Evolutionary conservation across 2,329 filamentous ascomycete genomes (phyloP), one percentile per base, ranked within the genome.

Genomic region (Escovopsis sp.): DNA sequence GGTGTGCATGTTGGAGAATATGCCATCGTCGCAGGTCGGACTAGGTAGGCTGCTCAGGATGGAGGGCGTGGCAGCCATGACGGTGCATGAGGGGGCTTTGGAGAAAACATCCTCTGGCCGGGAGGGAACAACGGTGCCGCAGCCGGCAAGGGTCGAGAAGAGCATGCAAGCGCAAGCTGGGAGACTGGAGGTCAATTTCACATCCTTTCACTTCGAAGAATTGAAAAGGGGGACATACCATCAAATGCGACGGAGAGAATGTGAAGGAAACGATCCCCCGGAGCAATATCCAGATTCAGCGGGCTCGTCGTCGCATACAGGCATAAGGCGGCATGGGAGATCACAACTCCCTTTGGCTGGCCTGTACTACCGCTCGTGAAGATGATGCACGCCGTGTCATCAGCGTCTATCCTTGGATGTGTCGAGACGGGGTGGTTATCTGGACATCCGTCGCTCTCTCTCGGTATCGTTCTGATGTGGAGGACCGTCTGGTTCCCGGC

Each of bases 151-250:
- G 4, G 33, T 35, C 9, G 43, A 45, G 36, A 45, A 45, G 11
- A 45, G 33, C 43, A 45, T 45, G 26, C 43, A 45, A 12, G 43
- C 40, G 12, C 36, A 45, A 18, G 43, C 43, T 45, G n/a, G n/a
- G 26, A 6, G 33, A n/a, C 3, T 3, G 28, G 28, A 11, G 7
- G 28, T 32, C 28, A 11, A 32, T 32, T 3, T 10, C 6, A 18
- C 30, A 33, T 33, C 19, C 33, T 39, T 12, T 35, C 23, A 15
- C 2, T 35, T 2, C 33, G 12, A 12, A 12, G 2, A 2, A 35
- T 12, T 12, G 19, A 36, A 6, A 26, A 11, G 1, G 9, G 8
- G 5, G 10, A 36, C 36, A 15, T 4, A 45, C 43, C 43, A 39
- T 45, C 43, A 36, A 45, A 45, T 12, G 39, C 43, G 2, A 45